Base-by-base conservation (phyloP, 2,329 filamentous ascomycete genomes). In the Monosporascus cannonballus region DNA sequence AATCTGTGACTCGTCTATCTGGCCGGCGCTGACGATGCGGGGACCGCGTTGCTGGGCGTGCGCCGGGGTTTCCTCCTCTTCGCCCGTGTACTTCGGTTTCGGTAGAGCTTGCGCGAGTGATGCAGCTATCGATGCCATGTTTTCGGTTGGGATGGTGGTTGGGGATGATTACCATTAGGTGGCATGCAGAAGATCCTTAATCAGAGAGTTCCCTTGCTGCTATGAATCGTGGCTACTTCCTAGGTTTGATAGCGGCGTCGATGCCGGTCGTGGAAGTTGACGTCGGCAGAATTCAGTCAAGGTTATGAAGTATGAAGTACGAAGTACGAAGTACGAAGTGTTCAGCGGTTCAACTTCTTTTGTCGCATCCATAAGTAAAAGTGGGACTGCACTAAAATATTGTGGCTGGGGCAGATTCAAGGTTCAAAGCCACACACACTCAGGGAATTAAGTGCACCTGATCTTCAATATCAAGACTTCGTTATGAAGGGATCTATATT, bases 21-120 rank as follows among this genome's bases (percentile, higher is more conserved):
- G 84, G 63, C 83, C 85, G 49, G 87, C 82, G 63, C 85, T 87
- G 53, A 97, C 79, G 58, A 97, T 87, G 68, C 91, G 84, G 39
- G 90, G 89, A 55, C 91, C 90, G 68, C 85, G 85, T 62, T 89
- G 85, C 66, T 89, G 85, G 47, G 86, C 79, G 66, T 87, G 83
- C 30, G 77, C 73, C 24, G 86, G 86, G 36, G 87, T 73, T 65
- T 95, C 89, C 68, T 96, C 92, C 67, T 95, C 86, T 67, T 96
- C 90, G 61, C 89, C 91, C 4, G 86, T 90, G 67, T 96, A 96
- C 73, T 89, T 93, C 17, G 93, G 92, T 69, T 92, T 92, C 3
- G 93, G 93, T 44, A 97, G 78, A 53, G 89, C 85, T 67, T 85
- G 84, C 58, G 90, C 84, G 44, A 97, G 80, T 53, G 90, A 89